A percentile compares a stretch with the other conserved stretches of the same genome.
These are phyloP conservation scores for Stephanodiscus triporus DNA, from an alignment of 108 stramenopile genomes.

Conservation along the genomic window DNA sequence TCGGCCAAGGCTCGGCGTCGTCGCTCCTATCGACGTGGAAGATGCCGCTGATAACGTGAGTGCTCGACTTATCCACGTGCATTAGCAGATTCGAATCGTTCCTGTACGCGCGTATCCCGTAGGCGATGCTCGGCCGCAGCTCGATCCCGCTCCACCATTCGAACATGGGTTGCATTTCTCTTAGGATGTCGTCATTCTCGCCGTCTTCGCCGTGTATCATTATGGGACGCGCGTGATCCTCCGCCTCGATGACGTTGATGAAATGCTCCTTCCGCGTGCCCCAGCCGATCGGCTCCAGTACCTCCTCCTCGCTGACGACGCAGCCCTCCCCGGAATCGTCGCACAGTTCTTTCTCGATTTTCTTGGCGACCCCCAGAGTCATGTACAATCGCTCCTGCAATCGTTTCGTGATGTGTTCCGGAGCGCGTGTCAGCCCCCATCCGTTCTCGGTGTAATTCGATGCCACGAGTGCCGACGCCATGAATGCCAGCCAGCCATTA, in stretches of 20 bases:
- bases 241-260: conserved; percentile 43
- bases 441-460: conserved; percentile 74
- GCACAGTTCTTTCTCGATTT: neutral
- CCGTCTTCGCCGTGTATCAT: conserved; percentile 19
- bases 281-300: conserved; percentile 1
- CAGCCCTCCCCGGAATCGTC: conserved; percentile 2
- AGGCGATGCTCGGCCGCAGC: conserved; percentile 61
- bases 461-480: conserved; percentile 50
- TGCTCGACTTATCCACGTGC: conserved; percentile 80
- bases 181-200: conserved; percentile 39
- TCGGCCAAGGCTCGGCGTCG: conserved; percentile 79
- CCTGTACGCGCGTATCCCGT: conserved; percentile 82
- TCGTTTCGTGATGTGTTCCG: conserved; percentile 34
- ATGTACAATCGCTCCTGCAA: conserved; percentile 29
- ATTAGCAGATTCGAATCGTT: conserved; percentile 74
- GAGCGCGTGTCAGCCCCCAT: conserved; percentile 54
- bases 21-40: conserved; percentile 83
- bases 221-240: conserved; percentile 31
- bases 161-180: conserved; percentile 66
- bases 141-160: conserved; percentile 68
- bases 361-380: conserved; percentile 19
- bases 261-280: conserved; percentile 24
- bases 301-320: conserved; percentile 2
- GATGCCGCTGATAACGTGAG: conserved; percentile 85
- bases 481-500: conserved; percentile 66